Evolutionary conservation across 768 basidiomycete species (phyloP).

Genomic region (Auriscalpium vulgare): DNA sequence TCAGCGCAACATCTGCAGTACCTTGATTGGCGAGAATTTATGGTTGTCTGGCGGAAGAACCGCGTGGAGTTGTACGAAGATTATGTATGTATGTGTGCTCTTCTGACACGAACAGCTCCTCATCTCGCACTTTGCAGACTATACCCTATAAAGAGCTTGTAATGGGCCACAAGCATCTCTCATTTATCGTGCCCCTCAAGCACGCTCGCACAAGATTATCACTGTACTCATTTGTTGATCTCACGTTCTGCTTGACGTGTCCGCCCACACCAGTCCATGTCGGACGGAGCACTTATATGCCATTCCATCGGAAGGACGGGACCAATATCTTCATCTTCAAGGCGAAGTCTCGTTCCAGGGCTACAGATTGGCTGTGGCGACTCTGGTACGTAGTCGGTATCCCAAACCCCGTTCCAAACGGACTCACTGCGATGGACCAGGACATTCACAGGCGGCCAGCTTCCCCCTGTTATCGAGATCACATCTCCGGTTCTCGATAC

Average conservation of each 20-base stretch:
- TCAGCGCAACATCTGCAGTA: slow-evolving; percentile 50
- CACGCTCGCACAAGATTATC: slow-evolving; percentile 61
- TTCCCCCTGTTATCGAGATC: slow-evolving; percentile 67
- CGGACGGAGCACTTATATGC: slow-evolving; percentile 34
- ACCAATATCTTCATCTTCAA: slow-evolving; percentile 88
- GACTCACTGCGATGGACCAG: too few species aligned
- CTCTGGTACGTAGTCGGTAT: slow-evolving; percentile 46
- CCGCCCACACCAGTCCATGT: slow-evolving; percentile 41
- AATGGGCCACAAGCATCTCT: slow-evolving; percentile 66
- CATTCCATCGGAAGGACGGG: slow-evolving; percentile 51
- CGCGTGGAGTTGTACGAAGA: slow-evolving; percentile 80
- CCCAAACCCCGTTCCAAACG: too few species aligned
- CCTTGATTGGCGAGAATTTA: slow-evolving; percentile 72
- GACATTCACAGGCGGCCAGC: slow-evolving; percentile 45
- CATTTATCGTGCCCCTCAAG: slow-evolving; percentile 69
- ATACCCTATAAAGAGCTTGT: slow-evolving; percentile 64
- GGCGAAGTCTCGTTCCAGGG: slow-evolving; percentile 63
- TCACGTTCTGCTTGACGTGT: slow-evolving; percentile 73
- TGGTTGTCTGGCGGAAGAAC: slow-evolving; percentile 78
- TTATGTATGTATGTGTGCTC: slow-evolving; percentile 46
- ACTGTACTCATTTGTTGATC: slow-evolving; percentile 80
- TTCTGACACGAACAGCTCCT: not conserved
- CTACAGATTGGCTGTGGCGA: slow-evolving; percentile 86
- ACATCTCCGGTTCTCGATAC: slow-evolving; percentile 60
- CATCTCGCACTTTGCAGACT: slow-evolving; percentile 28